phyloP scores from a whole-genome alignment of 441 rosid species.

The Eutrema salsugineum region DNA sequence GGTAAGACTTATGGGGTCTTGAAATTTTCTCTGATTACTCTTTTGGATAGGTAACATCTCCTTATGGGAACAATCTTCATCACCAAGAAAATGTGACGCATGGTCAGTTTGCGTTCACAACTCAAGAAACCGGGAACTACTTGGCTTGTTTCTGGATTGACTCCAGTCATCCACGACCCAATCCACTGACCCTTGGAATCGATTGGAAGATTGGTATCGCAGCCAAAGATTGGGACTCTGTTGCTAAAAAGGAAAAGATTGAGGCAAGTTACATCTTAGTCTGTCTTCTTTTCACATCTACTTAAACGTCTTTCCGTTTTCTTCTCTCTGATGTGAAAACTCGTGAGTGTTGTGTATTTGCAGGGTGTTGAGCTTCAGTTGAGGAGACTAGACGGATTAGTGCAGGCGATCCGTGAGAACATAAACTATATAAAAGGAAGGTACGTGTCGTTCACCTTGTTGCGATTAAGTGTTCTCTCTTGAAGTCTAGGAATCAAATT shows the following conservation, averaged over 20 bases:
- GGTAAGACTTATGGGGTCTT: not conserved
- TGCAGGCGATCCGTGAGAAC: slow-evolving; percentile 56
- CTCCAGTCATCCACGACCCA: slow-evolving; percentile 31
- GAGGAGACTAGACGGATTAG: slow-evolving; percentile 63
- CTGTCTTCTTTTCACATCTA: not conserved
- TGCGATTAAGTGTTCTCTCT: not conserved
- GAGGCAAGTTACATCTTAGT: slow-evolving; percentile 51
- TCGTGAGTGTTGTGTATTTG: not conserved
- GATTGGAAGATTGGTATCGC: slow-evolving; percentile 90
- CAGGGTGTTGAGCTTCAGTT: slow-evolving; percentile 88
- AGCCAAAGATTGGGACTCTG: slow-evolving; percentile 90
- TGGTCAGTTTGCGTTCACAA: slow-evolving; percentile 87
- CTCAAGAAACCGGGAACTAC: slow-evolving; percentile 72
- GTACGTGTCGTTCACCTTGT: slow-evolving; percentile 30
- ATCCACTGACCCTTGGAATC: slow-evolving; percentile 51
- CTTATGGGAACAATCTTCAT: slow-evolving; percentile 79
- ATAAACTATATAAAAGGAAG: slow-evolving; percentile 54
- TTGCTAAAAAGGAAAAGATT: slow-evolving; percentile 82
- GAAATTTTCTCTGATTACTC: not conserved
- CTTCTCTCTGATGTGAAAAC: not conserved
- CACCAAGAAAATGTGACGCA: slow-evolving; percentile 65
- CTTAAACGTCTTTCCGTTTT: not conserved
- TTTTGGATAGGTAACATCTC: slow-evolving; percentile 74
- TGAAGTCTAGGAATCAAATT: not conserved
- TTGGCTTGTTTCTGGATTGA: slow-evolving; percentile 83